Evolutionary conservation across 2,329 filamentous ascomycete species (phyloP).

Genomic region (Pezicula radicicola): DNA sequence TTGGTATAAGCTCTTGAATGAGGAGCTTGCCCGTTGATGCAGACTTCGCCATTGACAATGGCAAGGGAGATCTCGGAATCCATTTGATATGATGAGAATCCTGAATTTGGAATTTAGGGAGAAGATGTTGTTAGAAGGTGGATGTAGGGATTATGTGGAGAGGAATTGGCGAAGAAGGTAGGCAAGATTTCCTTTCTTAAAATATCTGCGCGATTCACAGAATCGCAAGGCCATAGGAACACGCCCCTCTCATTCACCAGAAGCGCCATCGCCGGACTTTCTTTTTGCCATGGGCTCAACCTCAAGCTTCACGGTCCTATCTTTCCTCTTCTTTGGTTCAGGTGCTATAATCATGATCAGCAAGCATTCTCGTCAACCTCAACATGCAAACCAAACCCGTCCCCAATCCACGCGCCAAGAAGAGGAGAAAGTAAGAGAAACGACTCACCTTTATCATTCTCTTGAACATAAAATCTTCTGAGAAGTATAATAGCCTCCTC

Average conservation of each 20-base stretch:
- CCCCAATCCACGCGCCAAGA: neutral
- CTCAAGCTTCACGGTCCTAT: constrained; percentile 28
- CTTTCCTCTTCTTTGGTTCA: constrained; percentile 28
- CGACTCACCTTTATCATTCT: constrained; percentile 83
- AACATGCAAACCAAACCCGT: neutral
- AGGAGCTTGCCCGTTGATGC: neutral
- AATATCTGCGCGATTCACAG: neutral
- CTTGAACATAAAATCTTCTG: constrained; percentile 93
- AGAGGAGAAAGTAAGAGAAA: neutral
- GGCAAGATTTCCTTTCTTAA: too few species aligned
- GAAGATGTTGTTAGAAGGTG: too few species aligned
- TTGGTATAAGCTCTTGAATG: too few species aligned
- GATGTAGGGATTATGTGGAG: too few species aligned
- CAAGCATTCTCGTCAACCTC: neutral
- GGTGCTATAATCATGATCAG: constrained; percentile 21
- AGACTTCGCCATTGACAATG: neutral
- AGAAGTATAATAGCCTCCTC: constrained; percentile 92
- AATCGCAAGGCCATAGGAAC: neutral
- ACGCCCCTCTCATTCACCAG: neutral
- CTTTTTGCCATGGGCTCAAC: constrained; percentile 23
- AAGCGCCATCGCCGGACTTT: neutral
- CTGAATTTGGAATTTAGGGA: too few species aligned
- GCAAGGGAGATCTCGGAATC: too few species aligned
- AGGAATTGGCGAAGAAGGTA: too few species aligned
- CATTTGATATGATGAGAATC: too few species aligned